Base-by-base conservation (phyloP, 345 rosid species). In the Sisymbrium altissimum region DNA sequence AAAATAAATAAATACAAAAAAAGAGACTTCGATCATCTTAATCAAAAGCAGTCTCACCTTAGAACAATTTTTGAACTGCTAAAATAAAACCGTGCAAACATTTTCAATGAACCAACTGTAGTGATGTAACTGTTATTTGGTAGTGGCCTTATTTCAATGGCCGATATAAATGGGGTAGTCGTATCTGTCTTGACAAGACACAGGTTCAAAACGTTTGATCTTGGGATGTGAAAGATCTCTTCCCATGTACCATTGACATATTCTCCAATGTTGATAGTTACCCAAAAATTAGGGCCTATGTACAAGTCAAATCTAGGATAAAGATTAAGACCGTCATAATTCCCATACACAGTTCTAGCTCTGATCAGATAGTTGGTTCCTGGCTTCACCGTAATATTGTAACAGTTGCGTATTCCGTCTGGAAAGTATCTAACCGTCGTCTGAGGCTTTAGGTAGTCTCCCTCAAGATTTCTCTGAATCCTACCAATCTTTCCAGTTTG, bases 361-460 rank as follows among this genome's bases (percentile, higher is more conserved):
- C 83, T 56, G 18, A 81, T 73, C 64, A 81, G 5, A 25, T 81
- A 83, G 4, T 11, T 73, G 3, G 61, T 76, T 9, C 72, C 83
- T 0, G 68, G 49, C 23, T 41, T 33, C 4, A 80, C 79, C 3
- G 9, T 50, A 18, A 84, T 15, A 41, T 23, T 69, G 77, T 74
- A 84, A 66, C 85, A 81, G 64, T 80, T 81, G 56, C 76, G 79
- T 25, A 12, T 23, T 30, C 83, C 87, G 0, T 81, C 75, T 52
- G 82, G 87, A 57, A 84, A 84, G 70, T 59, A 74, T 55, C 83
- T 53, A 0, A 84, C 0, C 13, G 78, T 65, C 30, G 7, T 44
- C 5, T 54, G 36, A 0, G 4, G 27, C n/a, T 73, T 73, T 6
- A 33, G 9, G 41, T 23, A 5, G 38, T 2, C 0, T 71, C 0